Conservation (phyloP, 768 basidiomycete species). For the Podaxis rugospora region DNA sequence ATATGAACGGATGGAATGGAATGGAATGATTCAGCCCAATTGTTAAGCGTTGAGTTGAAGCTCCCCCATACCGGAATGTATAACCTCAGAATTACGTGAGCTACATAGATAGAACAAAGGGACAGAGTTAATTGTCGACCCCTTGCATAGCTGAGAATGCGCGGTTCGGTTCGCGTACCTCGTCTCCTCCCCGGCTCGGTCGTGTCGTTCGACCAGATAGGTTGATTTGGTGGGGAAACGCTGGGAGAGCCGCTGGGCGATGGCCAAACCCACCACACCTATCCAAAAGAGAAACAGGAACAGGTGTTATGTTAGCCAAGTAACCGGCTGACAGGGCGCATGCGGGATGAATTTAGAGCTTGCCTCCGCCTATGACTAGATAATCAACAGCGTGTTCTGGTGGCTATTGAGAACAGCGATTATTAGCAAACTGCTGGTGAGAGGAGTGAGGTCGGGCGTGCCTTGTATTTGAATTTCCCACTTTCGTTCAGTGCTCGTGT, state of each 20-base stretch:
- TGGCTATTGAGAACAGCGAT: constrained; percentile 27
- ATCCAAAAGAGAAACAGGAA: not conserved
- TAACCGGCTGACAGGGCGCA: not conserved
- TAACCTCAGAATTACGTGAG: constrained; percentile 92
- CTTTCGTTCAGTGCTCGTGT: constrained; percentile 57
- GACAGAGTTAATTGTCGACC: not conserved
- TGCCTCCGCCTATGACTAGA: constrained; percentile 86
- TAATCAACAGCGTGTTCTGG: constrained; percentile 79
- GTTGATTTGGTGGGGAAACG: constrained; percentile 66
- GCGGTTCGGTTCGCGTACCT: constrained; percentile 42
- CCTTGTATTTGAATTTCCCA: constrained; percentile 61
- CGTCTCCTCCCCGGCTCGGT: constrained; percentile 76
- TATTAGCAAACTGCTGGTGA: not conserved
- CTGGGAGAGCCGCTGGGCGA: constrained; percentile 69
- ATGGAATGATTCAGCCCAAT: not conserved
- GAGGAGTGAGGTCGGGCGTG: constrained; percentile 16
- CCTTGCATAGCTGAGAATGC: not conserved
- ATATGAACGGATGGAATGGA: not conserved
- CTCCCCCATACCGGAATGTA: constrained; percentile 69
- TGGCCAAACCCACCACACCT: constrained; percentile 85
- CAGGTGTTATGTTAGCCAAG: not conserved
- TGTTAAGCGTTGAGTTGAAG: not conserved
- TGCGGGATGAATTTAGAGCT: constrained; percentile 6
- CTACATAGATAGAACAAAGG: constrained; percentile 30
- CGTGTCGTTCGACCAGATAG: constrained; percentile 77